phyloP scores from a whole-genome alignment of 2,329 filamentous ascomycete genomes.

The Phyllosticta citribraziliensis region DNA sequence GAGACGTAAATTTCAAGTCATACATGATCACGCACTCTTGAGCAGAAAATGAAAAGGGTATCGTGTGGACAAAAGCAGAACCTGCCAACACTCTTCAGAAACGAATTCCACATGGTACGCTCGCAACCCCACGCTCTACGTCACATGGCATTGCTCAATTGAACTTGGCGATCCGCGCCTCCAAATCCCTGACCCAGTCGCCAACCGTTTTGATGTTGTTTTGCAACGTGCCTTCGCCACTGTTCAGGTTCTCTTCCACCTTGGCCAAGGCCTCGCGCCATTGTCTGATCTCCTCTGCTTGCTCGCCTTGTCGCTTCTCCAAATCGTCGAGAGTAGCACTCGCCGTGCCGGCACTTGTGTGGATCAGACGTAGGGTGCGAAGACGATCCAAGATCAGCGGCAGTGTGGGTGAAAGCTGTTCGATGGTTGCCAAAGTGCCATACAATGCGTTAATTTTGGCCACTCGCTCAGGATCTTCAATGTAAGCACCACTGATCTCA shows the following conservation, averaged over 20 bases:
- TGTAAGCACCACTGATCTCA: constrained; percentile 8
- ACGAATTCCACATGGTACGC: not conserved
- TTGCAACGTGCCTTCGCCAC: constrained; percentile 60
- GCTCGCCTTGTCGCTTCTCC: constrained; percentile 70
- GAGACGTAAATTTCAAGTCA: too few relatives aligned
- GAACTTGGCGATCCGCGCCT: constrained; percentile 55
- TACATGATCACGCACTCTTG: not conserved
- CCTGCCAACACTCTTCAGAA: not conserved
- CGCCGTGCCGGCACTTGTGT: constrained; percentile 76
- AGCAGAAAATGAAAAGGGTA: not conserved
- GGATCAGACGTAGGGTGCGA: constrained; percentile 71
- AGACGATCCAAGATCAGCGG: constrained; percentile 78
- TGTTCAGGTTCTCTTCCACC: constrained; percentile 64
- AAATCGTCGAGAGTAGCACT: constrained; percentile 66
- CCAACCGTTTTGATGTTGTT: constrained; percentile 79
- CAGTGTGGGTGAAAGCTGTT: constrained; percentile 72
- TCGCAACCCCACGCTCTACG: not conserved
- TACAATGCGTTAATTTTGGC: constrained; percentile 89
- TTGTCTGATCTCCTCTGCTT: constrained; percentile 71
- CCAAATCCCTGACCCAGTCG: constrained; percentile 79
- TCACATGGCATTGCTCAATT: not conserved
- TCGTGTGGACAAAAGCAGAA: not conserved
- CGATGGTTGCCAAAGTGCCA: constrained; percentile 77
- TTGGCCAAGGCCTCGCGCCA: constrained; percentile 76
- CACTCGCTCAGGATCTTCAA: constrained; percentile 58